A percentile compares a stretch with the other conserved stretches of the same genome.
Conservation (phyloP, 2,329 filamentous ascomycete genomes). For the Microsporum ferrugineum region DNA sequence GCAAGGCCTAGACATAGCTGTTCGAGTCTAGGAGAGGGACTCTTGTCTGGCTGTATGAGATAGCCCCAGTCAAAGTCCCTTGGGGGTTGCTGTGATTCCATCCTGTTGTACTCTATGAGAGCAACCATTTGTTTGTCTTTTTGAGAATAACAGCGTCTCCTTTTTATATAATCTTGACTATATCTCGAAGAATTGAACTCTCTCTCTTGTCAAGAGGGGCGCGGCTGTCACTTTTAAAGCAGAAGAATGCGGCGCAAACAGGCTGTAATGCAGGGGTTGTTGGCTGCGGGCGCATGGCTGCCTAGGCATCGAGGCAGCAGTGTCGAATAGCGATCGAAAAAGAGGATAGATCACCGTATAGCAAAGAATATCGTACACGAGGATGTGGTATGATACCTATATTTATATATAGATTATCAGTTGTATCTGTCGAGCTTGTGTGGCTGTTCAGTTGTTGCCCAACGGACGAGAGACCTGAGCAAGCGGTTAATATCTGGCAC, state of each 20-base stretch:
- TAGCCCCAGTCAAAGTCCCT: constrained; percentile 43
- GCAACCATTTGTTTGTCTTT: constrained; percentile 4
- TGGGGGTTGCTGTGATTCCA: constrained; percentile 17
- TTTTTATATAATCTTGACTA: neutral
- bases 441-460: neutral
- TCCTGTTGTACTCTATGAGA: constrained; percentile 17
- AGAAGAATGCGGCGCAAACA: neutral
- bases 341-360: neutral
- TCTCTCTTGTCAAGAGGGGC: neutral
- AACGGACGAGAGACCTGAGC: neutral
- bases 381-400: neutral
- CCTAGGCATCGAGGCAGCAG: constrained; percentile 1
- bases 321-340: neutral
- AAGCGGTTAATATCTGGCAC: neutral
- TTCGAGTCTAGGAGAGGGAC: constrained; percentile 54
- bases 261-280: neutral
- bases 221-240: neutral
- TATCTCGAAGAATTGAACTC: neutral
- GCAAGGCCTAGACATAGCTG: constrained; percentile 58
- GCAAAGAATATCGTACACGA: neutral
- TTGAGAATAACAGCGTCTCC: neutral
- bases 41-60: constrained; percentile 57
- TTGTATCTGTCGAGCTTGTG: neutral
- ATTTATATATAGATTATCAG: neutral
- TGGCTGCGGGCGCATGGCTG: neutral